phyloP scores from a whole-genome alignment of 345 rosid genomes.

The Raphanus raphanistrum region DNA sequence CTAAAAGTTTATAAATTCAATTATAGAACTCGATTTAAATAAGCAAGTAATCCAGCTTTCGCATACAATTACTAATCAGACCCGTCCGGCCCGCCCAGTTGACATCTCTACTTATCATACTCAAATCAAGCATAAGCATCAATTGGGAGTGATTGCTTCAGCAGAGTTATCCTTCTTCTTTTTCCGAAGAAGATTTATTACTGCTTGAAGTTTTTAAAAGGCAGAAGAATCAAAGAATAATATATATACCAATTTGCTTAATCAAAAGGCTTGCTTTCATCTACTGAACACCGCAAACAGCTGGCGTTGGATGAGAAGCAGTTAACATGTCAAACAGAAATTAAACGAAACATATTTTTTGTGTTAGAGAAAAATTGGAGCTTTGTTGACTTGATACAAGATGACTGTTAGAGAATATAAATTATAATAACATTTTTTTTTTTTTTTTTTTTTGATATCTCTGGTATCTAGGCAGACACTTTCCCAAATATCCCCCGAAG shows the following conservation, averaged over 20 bases:
- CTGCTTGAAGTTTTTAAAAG: neutral
- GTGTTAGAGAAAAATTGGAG: slow-evolving; percentile 11
- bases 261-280: slow-evolving; percentile 72
- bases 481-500: too few relatives aligned
- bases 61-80: too few relatives aligned
- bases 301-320: slow-evolving; percentile 83
- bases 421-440: too few relatives aligned
- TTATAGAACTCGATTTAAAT: too few relatives aligned
- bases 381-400: neutral
- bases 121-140: slow-evolving; percentile 1
- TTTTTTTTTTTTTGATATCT: too few relatives aligned
- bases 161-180: neutral
- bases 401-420: neutral
- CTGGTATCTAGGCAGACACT: too few relatives aligned
- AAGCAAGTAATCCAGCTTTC: too few relatives aligned
- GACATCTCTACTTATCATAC: slow-evolving; percentile 5
- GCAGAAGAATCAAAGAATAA: slow-evolving; percentile 7
- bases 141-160: neutral
- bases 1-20: too few relatives aligned
- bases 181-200: slow-evolving; percentile 1
- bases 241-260: slow-evolving; percentile 41
- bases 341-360: neutral
- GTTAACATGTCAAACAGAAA: slow-evolving; percentile 67
- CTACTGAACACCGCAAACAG: slow-evolving; percentile 81
- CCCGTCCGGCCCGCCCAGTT: too few relatives aligned